phyloP scores from a whole-genome alignment of 2,329 filamentous ascomycete genomes.

The Trichoderma semiorbis region DNA sequence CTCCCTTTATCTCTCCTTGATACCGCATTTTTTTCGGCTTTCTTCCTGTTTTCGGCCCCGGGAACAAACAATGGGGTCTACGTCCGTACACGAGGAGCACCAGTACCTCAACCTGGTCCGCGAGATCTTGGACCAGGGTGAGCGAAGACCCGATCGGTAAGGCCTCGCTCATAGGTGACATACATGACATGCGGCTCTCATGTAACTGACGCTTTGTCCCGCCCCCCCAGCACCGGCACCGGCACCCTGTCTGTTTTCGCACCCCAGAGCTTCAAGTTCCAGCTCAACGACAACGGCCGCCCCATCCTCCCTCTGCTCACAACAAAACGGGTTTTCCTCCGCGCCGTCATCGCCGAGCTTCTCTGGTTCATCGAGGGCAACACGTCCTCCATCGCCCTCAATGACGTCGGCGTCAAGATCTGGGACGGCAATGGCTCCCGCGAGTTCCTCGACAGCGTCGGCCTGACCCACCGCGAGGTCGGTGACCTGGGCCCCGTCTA shows the following conservation, averaged over 20 bases:
- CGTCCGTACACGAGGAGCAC: constrained; percentile 70
- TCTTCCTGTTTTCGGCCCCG: neutral
- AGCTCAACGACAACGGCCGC: constrained; percentile 59
- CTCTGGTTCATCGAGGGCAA: constrained; percentile 91
- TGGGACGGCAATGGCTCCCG: constrained; percentile 97
- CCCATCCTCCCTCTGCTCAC: constrained; percentile 88
- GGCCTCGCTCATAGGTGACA: neutral
- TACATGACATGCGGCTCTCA: neutral
- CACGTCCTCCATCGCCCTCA: constrained; percentile 76
- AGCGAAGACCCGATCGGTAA: constrained; percentile 83
- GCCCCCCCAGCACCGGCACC: constrained; percentile 70
- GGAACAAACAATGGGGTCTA: neutral
- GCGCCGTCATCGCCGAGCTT: constrained; percentile 85
- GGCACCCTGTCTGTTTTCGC: constrained; percentile 89
- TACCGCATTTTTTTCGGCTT: no score
- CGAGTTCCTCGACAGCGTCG: constrained; percentile 81
- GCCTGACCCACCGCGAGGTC: constrained; percentile 71
- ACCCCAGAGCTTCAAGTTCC: constrained; percentile 81
- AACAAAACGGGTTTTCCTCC: constrained; percentile 92
- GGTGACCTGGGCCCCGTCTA: constrained; percentile 95
- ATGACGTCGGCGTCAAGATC: constrained; percentile 82
- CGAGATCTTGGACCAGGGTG: constrained; percentile 76
- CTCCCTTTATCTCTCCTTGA: neutral
- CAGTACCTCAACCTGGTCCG: constrained; percentile 91
- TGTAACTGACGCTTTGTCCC: neutral